A percentile compares a stretch with the other conserved stretches of the same genome.
Evolutionary conservation across 495 filamentous ascomycete species (phyloP).

Genomic region (Annulohypoxylon bovei): DNA sequence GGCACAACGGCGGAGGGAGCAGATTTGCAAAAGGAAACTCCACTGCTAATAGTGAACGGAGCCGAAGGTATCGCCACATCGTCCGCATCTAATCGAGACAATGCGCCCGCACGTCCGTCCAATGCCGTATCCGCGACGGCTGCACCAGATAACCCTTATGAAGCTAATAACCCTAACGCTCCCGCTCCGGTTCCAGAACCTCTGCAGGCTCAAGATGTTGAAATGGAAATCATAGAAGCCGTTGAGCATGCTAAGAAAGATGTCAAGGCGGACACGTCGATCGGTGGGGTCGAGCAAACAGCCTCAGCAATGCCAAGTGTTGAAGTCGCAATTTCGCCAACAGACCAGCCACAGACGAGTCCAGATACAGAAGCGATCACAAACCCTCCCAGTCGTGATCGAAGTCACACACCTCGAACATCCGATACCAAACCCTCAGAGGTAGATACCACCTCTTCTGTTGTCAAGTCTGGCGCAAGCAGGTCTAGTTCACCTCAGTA

Average conservation of each 20-base stretch:
- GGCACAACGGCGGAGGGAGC: background rate
- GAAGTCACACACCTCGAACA: constrained; percentile 66
- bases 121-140: background rate
- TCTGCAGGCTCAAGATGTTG: constrained; percentile 35
- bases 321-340: constrained; percentile 35
- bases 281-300: constrained; percentile 35
- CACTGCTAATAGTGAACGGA: background rate
- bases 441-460: constrained; percentile 70
- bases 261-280: constrained; percentile 42
- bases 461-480: constrained; percentile 57
- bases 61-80: background rate
- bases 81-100: background rate
- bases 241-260: constrained; percentile 51
- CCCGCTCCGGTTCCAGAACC: constrained; percentile 18
- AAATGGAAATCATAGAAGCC: constrained; percentile 40
- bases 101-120: background rate
- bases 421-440: constrained; percentile 76
- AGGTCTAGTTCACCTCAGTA: constrained; percentile 56
- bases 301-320: constrained; percentile 28
- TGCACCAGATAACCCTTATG: constrained; percentile 11
- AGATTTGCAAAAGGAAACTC: background rate
- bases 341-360: constrained; percentile 39
- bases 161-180: constrained; percentile 21
- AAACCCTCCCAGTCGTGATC: constrained; percentile 53
- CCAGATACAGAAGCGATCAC: constrained; percentile 52